A percentile compares a stretch with the other conserved stretches of the same genome.
Evolutionary conservation across 495 filamentous ascomycete genomes (phyloP).

Genomic region (Penicillium herquei): DNA sequence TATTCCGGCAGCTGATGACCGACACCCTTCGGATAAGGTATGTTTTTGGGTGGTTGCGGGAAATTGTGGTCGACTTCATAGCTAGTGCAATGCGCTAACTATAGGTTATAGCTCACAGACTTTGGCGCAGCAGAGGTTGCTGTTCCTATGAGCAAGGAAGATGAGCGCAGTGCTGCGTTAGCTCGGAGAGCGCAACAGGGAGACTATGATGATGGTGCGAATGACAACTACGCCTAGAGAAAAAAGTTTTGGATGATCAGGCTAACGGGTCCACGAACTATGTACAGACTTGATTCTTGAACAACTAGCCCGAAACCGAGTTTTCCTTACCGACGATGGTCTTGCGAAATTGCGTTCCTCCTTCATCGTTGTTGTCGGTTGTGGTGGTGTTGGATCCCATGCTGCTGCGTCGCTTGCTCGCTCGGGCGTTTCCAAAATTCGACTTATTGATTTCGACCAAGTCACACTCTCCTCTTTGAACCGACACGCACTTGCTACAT

Average conservation of each 20-base stretch:
- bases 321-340: constrained; percentile 83
- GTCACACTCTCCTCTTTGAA: constrained; percentile 92
- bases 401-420: constrained; percentile 81
- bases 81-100: neutral
- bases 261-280: neutral
- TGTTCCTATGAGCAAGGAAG: constrained; percentile 64
- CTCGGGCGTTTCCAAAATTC: constrained; percentile 81
- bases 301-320: constrained; percentile 90
- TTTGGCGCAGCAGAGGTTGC: constrained; percentile 64
- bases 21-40: constrained; percentile 43
- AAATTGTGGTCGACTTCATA: neutral
- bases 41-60: constrained; percentile 2
- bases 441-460: constrained; percentile 97
- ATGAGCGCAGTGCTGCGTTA: constrained; percentile 70
- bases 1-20: constrained; percentile 57
- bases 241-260: neutral
- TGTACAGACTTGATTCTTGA: constrained; percentile 80
- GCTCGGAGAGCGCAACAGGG: constrained; percentile 79
- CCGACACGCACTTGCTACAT: constrained; percentile 88
- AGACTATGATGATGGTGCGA: constrained; percentile 82
- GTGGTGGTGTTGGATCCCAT: constrained; percentile 93
- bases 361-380: constrained; percentile 87
- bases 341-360: constrained; percentile 74
- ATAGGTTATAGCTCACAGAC: constrained; percentile 62
- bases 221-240: neutral